These are phyloP conservation scores for Solioccasus polychromus DNA, from an alignment of 768 basidiomycete species.

Conservation along the genomic window DNA sequence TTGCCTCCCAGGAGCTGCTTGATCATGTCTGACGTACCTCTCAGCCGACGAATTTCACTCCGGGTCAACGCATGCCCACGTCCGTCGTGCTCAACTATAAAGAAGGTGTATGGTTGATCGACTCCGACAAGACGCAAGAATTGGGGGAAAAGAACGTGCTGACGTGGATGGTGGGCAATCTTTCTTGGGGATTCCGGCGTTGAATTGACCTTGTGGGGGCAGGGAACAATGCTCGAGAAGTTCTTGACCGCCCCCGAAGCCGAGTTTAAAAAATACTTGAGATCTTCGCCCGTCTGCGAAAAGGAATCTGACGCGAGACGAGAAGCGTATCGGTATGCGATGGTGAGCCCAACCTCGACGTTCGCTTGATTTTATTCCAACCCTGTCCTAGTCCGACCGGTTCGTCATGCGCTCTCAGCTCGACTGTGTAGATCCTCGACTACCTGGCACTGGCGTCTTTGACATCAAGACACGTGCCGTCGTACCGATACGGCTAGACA, in stretches of 20 bases:
- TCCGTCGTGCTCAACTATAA: conserved; percentile 64
- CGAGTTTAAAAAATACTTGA: conserved; percentile 60
- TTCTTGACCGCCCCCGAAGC: conserved; percentile 66
- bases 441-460: conserved; percentile 91
- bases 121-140: conserved; percentile 46
- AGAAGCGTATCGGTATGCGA: conserved; percentile 86
- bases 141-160: conserved; percentile 64
- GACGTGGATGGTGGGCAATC: conserved; percentile 63
- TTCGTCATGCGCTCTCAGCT: conserved; percentile 95
- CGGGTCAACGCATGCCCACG: conserved; percentile 75
- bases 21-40: conserved; percentile 1
- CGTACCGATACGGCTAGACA: conserved; percentile 78
- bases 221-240: conserved; percentile 91
- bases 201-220: not conserved
- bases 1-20: not conserved
- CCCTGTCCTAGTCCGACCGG: conserved; percentile 40
- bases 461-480: conserved; percentile 96
- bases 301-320: conserved; percentile 36
- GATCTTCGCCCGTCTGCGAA: conserved; percentile 27
- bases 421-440: conserved; percentile 74
- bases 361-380: not conserved
- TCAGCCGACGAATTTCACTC: conserved; percentile 64
- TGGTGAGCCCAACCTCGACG: conserved; percentile 42
- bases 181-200: not conserved
- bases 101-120: conserved; percentile 67